Percentiles rank a stretch among this genome's conserved stretches.
Evolutionary conservation across 2,329 filamentous ascomycete genomes (phyloP).

Genomic region (Paradendryphiella salina): DNA sequence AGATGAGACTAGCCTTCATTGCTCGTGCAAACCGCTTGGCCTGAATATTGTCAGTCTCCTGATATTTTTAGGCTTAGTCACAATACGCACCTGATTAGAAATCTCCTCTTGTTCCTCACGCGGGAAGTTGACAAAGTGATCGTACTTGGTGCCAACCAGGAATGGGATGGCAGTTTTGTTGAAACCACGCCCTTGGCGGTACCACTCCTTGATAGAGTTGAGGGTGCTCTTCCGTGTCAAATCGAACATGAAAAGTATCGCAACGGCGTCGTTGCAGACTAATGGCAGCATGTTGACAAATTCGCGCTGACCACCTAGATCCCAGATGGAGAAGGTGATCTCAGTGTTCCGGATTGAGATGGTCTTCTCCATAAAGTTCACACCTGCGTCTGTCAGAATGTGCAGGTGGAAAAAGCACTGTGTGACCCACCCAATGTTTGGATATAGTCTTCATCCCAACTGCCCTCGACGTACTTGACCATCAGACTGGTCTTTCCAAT

Average conservation of each 20-base stretch:
- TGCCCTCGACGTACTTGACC: slow-evolving; percentile 99
- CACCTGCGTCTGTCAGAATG: slow-evolving; percentile 59
- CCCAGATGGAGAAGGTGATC: slow-evolving; percentile 99
- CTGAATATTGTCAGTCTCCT: slow-evolving; percentile 51
- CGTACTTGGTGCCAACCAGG: slow-evolving; percentile 95
- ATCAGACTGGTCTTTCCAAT: slow-evolving; percentile 99
- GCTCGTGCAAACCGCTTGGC: slow-evolving; percentile 95
- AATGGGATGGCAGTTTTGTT: slow-evolving; percentile 99
- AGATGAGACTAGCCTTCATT: slow-evolving; percentile 96
- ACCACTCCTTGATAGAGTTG: slow-evolving; percentile 99
- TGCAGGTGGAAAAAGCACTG: neutral
- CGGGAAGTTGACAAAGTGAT: slow-evolving; percentile 98
- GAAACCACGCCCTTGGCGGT: slow-evolving; percentile 93
- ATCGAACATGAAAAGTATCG: slow-evolving; percentile 99
- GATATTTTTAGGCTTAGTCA: neutral
- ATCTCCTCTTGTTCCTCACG: slow-evolving; percentile 98
- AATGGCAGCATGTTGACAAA: slow-evolving; percentile 99
- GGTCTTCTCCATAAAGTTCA: slow-evolving; percentile 99
- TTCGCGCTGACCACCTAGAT: slow-evolving; percentile 94
- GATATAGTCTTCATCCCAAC: slow-evolving; percentile 99
- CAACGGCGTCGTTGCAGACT: slow-evolving; percentile 98
- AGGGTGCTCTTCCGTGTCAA: slow-evolving; percentile 96
- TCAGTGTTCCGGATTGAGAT: slow-evolving; percentile 99
- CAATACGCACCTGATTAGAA: slow-evolving; percentile 75
- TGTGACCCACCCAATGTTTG: slow-evolving; percentile 75